Evolutionary conservation across 495 filamentous ascomycete species (phyloP).

Genomic region (Bathelium albidoporum): DNA sequence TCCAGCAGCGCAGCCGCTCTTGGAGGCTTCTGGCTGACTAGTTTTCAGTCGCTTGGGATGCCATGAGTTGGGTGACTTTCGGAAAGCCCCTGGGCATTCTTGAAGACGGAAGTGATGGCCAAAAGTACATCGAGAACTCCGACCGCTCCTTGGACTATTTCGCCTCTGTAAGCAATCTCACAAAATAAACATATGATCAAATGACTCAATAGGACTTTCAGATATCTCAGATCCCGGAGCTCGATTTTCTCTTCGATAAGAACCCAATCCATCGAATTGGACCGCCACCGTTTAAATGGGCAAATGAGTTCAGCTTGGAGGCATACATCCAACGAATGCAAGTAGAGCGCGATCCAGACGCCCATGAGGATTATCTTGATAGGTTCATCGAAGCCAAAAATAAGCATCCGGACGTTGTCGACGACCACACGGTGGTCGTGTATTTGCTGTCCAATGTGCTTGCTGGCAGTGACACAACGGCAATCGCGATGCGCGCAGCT

Average conservation of each 20-base stretch:
- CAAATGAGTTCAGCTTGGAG: slow-evolving; percentile 21
- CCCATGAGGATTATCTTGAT: not conserved
- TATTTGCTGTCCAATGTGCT: slow-evolving; percentile 18
- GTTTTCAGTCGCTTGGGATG: slow-evolving; percentile 31
- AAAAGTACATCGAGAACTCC: slow-evolving; percentile 20
- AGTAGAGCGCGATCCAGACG: not conserved
- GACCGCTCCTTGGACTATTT: slow-evolving; percentile 30
- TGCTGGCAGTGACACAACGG: slow-evolving; percentile 24
- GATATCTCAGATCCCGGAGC: not conserved
- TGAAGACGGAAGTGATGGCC: slow-evolving; percentile 16
- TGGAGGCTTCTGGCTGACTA: not conserved
- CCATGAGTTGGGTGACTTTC: slow-evolving; percentile 31
- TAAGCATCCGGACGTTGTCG: slow-evolving; percentile 16
- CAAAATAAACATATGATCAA: slow-evolving; percentile 1
- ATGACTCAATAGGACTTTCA: slow-evolving; percentile 22
- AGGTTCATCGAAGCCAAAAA: not conserved
- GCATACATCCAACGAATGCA: slow-evolving; percentile 19
- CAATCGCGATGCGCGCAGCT: slow-evolving; percentile 21
- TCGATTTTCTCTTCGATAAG: slow-evolving; percentile 12
- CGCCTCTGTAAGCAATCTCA: slow-evolving; percentile 20
- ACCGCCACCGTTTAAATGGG: slow-evolving; percentile 23
- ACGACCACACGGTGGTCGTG: slow-evolving; percentile 11
- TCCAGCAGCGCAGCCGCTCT: no score
- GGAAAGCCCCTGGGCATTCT: slow-evolving; percentile 24
- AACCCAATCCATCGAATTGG: slow-evolving; percentile 19